Base-by-base conservation (phyloP, 2,329 filamentous ascomycete genomes). In the Alternaria sp. region DNA sequence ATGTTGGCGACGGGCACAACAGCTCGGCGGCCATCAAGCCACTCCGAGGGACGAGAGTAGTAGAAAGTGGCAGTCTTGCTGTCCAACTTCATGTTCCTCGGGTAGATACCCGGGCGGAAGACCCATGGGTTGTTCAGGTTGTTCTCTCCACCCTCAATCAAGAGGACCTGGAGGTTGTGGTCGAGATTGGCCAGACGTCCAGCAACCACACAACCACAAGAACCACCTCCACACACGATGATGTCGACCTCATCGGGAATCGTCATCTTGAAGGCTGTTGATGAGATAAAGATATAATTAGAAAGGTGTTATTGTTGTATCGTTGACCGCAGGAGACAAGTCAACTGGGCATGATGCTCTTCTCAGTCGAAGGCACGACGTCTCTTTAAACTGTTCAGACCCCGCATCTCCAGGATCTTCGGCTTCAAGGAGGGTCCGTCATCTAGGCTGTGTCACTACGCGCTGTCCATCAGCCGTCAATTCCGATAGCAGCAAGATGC, bases 21-120 rank as follows among this genome's bases (percentile, higher is more conserved):
- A 21, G 91, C 91, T 73, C 88, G 87, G 49, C 91, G 86, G 15
- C 91, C 91, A 69, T 86, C 87, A 25, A 94, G 87, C 84, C 87
- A 91, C 79, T 91, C 87, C 0, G 90, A 92, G 15, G 91, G 90
- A 44, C 89, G 86, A 51, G 91, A 93, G 79, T 94, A 88, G 76
- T 94, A 95, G 80, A 94, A 94, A 0, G 90, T 91, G 33, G 92
- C 91, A 30, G 90, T 93, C 84, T 92, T 93, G 71, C 90, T 93
- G 84, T 93, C 90, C 63, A 92, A 78, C 80, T 92, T 89, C 90
- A 92, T 93, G 82, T 93, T 93, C 49, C 85, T 83, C n/a, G 91
- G 91, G 80, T 90, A 93, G 77, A 93, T 90, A 58, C 89, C 91
- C 3, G 90, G 91, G 6, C 90, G 88, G 81, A 87, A 93, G 12